Evolutionary conservation across 2,329 filamentous ascomycete species (phyloP), one percentile per base, ranked within the genome.

Genomic region (Fusarium verticillioides): DNA sequence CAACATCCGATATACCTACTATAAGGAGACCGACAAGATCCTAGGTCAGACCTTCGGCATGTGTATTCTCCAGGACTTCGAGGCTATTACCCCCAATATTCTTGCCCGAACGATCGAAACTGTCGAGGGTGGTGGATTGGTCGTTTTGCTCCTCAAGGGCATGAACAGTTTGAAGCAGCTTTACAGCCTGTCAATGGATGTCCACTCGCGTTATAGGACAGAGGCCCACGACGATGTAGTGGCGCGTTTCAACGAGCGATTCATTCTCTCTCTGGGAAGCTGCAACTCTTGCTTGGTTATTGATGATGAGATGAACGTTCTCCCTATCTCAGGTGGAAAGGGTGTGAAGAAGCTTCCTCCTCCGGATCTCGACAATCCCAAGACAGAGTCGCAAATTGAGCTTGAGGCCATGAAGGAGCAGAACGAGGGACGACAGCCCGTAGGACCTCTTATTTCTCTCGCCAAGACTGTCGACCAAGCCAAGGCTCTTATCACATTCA

Each of bases 21-120:
- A 99, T 87, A 99, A 99, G 85, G 96, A 99, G 85, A 98, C 96
- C 34, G 96, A 99, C 79, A 98, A 98, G 87, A 98, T 99, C 80
- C 84, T 98, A 63, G 96, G 96, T 81, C 97, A 98, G 82, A 99
- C 96, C 47, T 99, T 96, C 81, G 96, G 96, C 81, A 98, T 98
- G 94, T 98, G 95, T 82, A 97, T 99, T 74, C 85, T 99, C 76
- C 96, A 99, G 83, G 96, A 99, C 81, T 99, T 99, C 78, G 96
- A 99, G 83, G 96, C 95, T 44, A 90, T 99, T 76, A 99, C 96
- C 15, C 96, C 96, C n/a, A 99, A 99, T 80, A 88, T 98, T 74
- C 89, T 99, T 37, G 96, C 96, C 28, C 90, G 96, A 70, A 98
- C 95, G 2, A 94, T 99, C 76, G 97, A 99, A 84, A 99, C 97